Percentiles rank a stretch among this genome's conserved stretches.
phyloP scores from a whole-genome alignment of 2,329 filamentous ascomycete genomes.

The Trichophyton schoenleinii region DNA sequence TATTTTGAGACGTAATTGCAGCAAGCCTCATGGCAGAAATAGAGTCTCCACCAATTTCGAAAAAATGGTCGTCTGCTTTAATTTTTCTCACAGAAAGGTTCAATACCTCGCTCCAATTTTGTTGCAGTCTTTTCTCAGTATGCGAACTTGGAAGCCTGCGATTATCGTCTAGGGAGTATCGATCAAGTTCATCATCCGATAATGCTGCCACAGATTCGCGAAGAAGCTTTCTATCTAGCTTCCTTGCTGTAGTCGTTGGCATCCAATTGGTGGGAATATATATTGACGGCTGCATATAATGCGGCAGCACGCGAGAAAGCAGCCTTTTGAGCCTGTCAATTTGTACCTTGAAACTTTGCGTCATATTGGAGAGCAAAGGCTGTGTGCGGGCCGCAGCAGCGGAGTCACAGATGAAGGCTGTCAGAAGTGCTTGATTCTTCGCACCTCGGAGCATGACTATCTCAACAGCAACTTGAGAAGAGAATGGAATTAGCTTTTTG shows the following conservation, averaged over 20 bases:
- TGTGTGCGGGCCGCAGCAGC: neutral
- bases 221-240: slow-evolving; percentile 24
- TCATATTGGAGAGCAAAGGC: slow-evolving; percentile 3
- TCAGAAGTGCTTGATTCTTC: neutral
- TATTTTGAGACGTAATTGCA: neutral
- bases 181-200: neutral
- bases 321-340: slow-evolving; percentile 9
- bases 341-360: neutral
- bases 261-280: slow-evolving; percentile 22
- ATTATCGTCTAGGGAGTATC: neutral
- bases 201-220: neutral
- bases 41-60: slow-evolving; percentile 6
- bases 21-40: slow-evolving; percentile 6
- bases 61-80: slow-evolving; percentile 1
- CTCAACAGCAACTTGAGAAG: neutral
- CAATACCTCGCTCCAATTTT: slow-evolving; percentile 2
- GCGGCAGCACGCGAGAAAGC: slow-evolving; percentile 15
- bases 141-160: neutral
- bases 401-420: neutral
- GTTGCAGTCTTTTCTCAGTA: neutral
- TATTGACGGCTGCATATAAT: slow-evolving; percentile 26
- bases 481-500: neutral
- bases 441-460: slow-evolving; percentile 19
- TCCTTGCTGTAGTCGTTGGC: slow-evolving; percentile 21
- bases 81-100: neutral